Conservation (phyloP, 306 rosid genomes). For the Betula pendula region DNA sequence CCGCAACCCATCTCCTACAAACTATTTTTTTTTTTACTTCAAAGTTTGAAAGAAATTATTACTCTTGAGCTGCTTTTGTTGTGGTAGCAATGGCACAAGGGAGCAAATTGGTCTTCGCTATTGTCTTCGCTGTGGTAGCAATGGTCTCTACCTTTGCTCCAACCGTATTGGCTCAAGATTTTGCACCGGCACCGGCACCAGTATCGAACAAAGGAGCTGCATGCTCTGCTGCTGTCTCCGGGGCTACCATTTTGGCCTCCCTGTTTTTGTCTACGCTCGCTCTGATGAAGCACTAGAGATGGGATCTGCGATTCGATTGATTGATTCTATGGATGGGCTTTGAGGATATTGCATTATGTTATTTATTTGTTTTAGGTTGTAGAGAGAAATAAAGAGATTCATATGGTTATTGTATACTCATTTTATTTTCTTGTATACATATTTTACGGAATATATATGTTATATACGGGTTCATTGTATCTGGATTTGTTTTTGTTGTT, state of each 20-base stretch:
- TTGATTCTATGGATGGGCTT: background rate
- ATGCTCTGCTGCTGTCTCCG: constrained; percentile 25
- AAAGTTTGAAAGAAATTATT: background rate
- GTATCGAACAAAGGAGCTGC: constrained; percentile 31
- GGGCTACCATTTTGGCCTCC: constrained; percentile 36
- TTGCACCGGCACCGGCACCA: constrained; percentile 27
- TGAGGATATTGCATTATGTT: background rate
- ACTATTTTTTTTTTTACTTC: background rate
- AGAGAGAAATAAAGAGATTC: constrained; percentile 22
- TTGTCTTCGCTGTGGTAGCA: constrained; percentile 5
- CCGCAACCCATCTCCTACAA: background rate
- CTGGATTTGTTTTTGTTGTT: no score
- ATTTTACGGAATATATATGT: no score
- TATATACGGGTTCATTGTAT: no score
- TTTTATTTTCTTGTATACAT: background rate
- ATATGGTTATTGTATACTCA: background rate
- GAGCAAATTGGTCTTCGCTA: constrained; percentile 6
- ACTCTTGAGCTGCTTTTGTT: background rate
- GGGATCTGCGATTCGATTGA: background rate
- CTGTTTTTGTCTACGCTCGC: constrained; percentile 29
- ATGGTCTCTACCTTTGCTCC: constrained; percentile 31
- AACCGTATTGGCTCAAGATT: constrained; percentile 34
- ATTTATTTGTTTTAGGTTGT: constrained; percentile 28
- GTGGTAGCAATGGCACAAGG: constrained; percentile 35
- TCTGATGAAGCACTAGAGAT: constrained; percentile 23